phyloP scores from a whole-genome alignment of 495 filamentous ascomycete genomes.

The Hypoxylon fragiforme region DNA sequence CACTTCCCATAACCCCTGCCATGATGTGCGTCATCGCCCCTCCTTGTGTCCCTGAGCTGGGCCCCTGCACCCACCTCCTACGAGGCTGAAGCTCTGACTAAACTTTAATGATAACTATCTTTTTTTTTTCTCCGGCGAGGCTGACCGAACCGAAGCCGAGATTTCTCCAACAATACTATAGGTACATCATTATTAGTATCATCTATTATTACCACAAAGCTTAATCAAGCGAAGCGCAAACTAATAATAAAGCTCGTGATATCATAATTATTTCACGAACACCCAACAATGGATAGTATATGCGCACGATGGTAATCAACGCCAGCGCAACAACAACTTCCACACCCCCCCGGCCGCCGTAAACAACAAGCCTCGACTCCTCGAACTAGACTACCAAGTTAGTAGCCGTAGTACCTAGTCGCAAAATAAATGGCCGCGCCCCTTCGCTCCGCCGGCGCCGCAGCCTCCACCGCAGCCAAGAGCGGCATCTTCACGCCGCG shows the following conservation, averaged over 20 bases:
- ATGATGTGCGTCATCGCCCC: conserved; percentile 25
- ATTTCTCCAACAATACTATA: not conserved
- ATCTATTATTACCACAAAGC: too few species aligned
- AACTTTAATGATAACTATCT: too few species aligned
- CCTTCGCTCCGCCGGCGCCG: conserved; percentile 22
- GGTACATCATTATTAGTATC: too few species aligned
- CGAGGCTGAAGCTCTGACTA: conserved; percentile 27
- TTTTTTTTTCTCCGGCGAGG: too few species aligned
- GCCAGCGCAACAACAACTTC: not conserved
- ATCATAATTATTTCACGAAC: not conserved
- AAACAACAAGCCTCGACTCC: not conserved
- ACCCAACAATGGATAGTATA: not conserved
- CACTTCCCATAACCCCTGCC: not conserved
- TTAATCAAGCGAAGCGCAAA: conserved; percentile 11
- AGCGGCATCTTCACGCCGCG: conserved; percentile 69
- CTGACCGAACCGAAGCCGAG: not conserved
- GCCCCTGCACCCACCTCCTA: conserved; percentile 16
- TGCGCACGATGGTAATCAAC: conserved; percentile 10
- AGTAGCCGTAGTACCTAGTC: too few species aligned
- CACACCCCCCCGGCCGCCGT: conserved; percentile 6
- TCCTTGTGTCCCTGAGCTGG: too few species aligned
- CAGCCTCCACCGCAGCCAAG: conserved; percentile 3
- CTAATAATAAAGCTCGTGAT: not conserved
- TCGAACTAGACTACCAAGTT: too few species aligned
- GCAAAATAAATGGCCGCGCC: conserved; percentile 15